Evolutionary conservation across 1,284 basidiomycete genomes (phyloP).

Genomic region (Takashimella tepidaria): DNA sequence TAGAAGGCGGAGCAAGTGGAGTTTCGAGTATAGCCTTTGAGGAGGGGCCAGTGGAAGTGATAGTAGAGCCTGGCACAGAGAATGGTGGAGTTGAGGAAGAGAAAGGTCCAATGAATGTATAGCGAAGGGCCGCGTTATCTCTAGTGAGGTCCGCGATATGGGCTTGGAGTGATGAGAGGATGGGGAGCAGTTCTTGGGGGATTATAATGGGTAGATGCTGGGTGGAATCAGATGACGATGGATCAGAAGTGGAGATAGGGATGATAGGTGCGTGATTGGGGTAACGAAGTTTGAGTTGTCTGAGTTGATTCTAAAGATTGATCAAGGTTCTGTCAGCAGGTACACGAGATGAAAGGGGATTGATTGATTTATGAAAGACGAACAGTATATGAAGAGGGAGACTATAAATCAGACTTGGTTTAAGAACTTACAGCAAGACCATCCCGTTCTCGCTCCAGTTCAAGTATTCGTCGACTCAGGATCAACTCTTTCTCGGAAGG

Average conservation of each 20-base stretch:
- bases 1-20: background rate
- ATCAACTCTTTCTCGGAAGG: slow-evolving; percentile 31
- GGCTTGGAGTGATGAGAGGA: slow-evolving; percentile 25
- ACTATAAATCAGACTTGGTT: background rate
- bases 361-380: background rate
- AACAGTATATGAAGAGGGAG: background rate
- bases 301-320: slow-evolving; percentile 25
- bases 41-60: background rate
- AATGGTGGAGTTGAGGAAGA: background rate
- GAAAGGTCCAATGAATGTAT: slow-evolving; percentile 30
- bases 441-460: slow-evolving; percentile 36
- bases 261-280: slow-evolving; percentile 15
- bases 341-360: background rate
- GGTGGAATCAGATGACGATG: background rate
- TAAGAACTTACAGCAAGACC: slow-evolving; percentile 21
- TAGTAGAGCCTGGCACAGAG: background rate
- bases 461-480: slow-evolving; percentile 24
- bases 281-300: slow-evolving; percentile 13
- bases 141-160: slow-evolving; percentile 38
- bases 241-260: slow-evolving; percentile 3
- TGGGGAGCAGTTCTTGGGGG: slow-evolving; percentile 29
- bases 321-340: background rate
- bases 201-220: slow-evolving; percentile 15
- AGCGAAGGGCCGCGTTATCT: slow-evolving; percentile 42
- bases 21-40: background rate